Evolutionary conservation across 305 asterid species (phyloP), one percentile per base, ranked within the genome.

Genomic region (Fraxinus floribunda): DNA sequence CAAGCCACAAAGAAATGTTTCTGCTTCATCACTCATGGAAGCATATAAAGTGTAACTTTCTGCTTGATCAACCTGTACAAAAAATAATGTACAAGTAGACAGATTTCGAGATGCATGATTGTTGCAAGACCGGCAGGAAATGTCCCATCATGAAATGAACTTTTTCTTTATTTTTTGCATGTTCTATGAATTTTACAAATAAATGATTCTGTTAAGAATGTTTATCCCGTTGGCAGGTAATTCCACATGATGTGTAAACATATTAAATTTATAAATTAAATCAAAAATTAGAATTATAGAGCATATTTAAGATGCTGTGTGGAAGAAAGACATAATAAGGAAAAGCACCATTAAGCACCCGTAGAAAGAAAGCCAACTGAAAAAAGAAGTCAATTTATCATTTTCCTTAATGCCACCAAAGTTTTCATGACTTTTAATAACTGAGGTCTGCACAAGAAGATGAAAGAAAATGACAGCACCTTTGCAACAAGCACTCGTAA

Each of bases 401-500:
- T 39, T 78, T 70, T 52, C 60, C 39, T 73, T 60, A 29, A 41
- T 71, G 44, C 68, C 20, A 22, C 55, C 64, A 34, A 11, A 62
- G 49, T 76, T 46, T 35, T 78, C 29, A 13, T 0, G 32, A 77
- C 41, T 79, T 64, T 32, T 32, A 70, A 79, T 15, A 84, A 79
- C 11, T 77, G n/a, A 80, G 76, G 68, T 77, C 22, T 82, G 32
- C 62, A 77, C 46, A 76, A 78, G 39, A 71, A 57, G 44, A 74
- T 68, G 75, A 83, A 75, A 76, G 68, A 39, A 34, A 83, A 81
- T 55, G 73, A 79, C 72, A 83, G 66, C 80, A 95, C 99, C 98
- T 92, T 94, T 60, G 94, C 94, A 86, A 96, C 87, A 87, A 96
- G 98, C 86, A 93, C 92, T 62, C 97, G 87, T 62, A 96, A 89